Evolutionary conservation across 225 moss, liverwort and hornwort genomes (phyloP), one percentile per base, ranked within the genome.

Genomic region (Physcomitrium patens): DNA sequence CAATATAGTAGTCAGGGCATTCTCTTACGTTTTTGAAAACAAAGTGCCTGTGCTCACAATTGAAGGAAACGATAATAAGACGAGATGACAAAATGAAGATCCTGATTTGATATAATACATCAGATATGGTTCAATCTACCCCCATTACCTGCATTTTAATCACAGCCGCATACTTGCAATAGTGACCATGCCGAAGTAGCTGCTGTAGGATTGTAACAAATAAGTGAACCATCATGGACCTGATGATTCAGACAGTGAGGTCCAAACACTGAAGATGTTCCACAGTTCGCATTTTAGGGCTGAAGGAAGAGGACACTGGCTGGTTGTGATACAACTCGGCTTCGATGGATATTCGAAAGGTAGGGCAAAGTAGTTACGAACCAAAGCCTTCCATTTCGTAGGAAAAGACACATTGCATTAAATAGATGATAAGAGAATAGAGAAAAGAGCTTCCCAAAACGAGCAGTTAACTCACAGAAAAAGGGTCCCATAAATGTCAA

Each of bases 391-490:
- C 22, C 45, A 18, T 20, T 53, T 53, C 2, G 24, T 53, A 23
- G 4, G 31, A 37, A 7, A 37, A 7, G 31, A 37, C 31, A 37
- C 31, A 7, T 37, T 9, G 0, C 17, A 42, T 50, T 10, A 16
- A 67, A 0, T 5, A 0, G 48, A 67, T 10, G 67, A n/a, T 26
- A 67, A 68, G 12, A 56, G 22, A 9, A 16, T 26, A 28, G 16
- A 44, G 45, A 0, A 59, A 55, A 1, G 8, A 16, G 13, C 3
- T 15, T 6, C 49, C 49, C 24, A 66, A 66, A 66, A 23, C 12
- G 10, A 66, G 22, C 48, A 19, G 18, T 63, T 63, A 43, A 44
- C 50, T 72, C 15, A 37, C 18, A 18, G 27, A 57, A 70, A 57
- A 71, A 47, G 13, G 17, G 26, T 12, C 16, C 18, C 23, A 23